Evolutionary conservation across 371 early-diverging fungal genomes (phyloP), one percentile per base, ranked within the genome.

Genomic region (Mortierella sp.): DNA sequence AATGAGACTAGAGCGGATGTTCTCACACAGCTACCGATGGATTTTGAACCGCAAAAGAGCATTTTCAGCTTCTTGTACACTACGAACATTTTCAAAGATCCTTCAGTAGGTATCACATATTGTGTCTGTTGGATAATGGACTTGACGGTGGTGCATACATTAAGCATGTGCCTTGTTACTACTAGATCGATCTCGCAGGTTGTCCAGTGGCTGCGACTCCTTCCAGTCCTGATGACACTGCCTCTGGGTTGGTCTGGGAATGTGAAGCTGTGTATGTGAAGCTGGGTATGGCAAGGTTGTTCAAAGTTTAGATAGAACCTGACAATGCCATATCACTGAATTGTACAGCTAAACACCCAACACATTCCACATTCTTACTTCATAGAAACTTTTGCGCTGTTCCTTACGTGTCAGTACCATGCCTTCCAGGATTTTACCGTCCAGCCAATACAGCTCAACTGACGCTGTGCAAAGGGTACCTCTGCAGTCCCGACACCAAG

Each of bases 371-470:
- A 30, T 14, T 39, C 14, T 10, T 16, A 27, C 30, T 27, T 12
- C 23, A 48, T 46, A 76, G 78, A 27, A 28, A 76, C 60, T 76
- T 76, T 28, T 76, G 78, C 27, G 62, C 51, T 1, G 67, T 52
- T 0, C 78, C 78, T 21, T 70, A 76, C 19, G 55, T 66, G 23
- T 61, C 71, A 0, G 71, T 70, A 1, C 71, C 78, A 0, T 70
- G 78, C 45, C 41, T 71, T 9, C 71, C 78, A 18, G 82, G 82
- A 16, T 82, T 79, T 50, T 74, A 70, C 45, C 80, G 82, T 49
- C 84, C 84, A 9, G 66, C 53, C 6, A 81, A 84, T 38, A 79
- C 84, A 7, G 66, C 79, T 19, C 84, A 84, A 53, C 84, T 83
- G 23, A 57, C 76, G 0, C 72, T 73, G 13, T 84, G 84, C 57